phyloP scores from a whole-genome alignment of 176 grass and related monocot species.

The Secale cereale region DNA sequence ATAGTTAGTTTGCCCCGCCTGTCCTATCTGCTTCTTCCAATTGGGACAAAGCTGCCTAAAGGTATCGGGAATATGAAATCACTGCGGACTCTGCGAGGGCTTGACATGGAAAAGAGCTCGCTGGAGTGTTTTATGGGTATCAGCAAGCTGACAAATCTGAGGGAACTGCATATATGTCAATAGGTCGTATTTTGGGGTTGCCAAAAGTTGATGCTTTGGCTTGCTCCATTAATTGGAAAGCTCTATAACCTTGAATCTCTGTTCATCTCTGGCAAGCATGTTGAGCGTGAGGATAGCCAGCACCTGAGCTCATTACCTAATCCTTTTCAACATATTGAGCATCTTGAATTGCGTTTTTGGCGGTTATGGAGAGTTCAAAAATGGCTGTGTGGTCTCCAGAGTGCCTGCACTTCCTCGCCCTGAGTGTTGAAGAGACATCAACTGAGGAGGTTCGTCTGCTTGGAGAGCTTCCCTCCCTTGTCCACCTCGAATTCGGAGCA shows the following conservation, averaged over 20 bases:
- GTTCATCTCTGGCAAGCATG: rapidly evolving
- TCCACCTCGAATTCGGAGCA: not conserved
- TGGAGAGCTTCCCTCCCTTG: not conserved
- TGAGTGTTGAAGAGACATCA: not conserved
- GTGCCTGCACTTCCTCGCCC: not conserved
- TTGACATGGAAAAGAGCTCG: not conserved
- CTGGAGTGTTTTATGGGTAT: not conserved
- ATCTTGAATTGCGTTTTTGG: rapidly evolving
- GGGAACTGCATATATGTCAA: not conserved
- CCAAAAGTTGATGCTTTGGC: not conserved
- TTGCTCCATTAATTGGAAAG: not conserved
- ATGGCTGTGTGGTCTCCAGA: not conserved
- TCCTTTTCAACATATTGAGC: not conserved
- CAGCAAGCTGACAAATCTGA: not conserved
- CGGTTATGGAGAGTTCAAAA: not conserved
- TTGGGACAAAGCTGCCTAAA: too few species aligned
- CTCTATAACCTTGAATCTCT: not conserved
- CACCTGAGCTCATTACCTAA: not conserved
- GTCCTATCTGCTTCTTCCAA: not conserved
- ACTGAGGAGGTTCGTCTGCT: not conserved
- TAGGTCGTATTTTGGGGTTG: not conserved
- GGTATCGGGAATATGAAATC: too few species aligned
- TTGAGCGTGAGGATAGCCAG: not conserved
- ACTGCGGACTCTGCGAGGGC: too few species aligned
- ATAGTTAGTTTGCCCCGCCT: too few species aligned